Percentiles rank a stretch among this genome's conserved stretches.
Evolutionary conservation across 1,284 basidiomycete species (phyloP).

Genomic region (Ustilago xerochloae): DNA sequence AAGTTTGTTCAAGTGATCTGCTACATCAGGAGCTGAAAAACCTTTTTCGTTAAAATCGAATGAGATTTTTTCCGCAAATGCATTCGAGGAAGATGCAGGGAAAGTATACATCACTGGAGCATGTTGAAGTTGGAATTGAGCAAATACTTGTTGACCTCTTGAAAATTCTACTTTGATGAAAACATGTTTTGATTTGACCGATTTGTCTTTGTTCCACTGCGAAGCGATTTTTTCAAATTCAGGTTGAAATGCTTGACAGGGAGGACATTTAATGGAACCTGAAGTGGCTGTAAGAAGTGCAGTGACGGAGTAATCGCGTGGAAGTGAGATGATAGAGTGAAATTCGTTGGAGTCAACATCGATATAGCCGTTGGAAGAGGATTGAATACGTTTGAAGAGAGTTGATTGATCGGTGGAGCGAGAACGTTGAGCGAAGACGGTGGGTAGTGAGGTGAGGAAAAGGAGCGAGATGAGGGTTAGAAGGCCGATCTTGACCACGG

Average conservation of each 20-base stretch:
- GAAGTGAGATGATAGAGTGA: slow-evolving; percentile 7
- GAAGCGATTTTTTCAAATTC: slow-evolving; percentile 51
- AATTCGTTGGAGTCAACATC: slow-evolving; percentile 40
- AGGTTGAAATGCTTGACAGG: slow-evolving; percentile 56
- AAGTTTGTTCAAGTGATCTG: slow-evolving; percentile 33
- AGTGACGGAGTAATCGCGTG: slow-evolving; percentile 49
- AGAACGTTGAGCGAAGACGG: slow-evolving; percentile 8
- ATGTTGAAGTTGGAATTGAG: slow-evolving; percentile 53
- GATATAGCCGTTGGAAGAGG: slow-evolving; percentile 25
- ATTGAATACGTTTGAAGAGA: slow-evolving; percentile 32
- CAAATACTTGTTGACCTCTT: slow-evolving; percentile 45
- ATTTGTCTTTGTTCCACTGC: slow-evolving; percentile 44
- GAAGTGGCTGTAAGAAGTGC: slow-evolving; percentile 53
- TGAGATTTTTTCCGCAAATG: slow-evolving; percentile 25
- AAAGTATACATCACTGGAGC: slow-evolving; percentile 57
- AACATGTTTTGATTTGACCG: slow-evolving; percentile 42
- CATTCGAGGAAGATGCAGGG: slow-evolving; percentile 34
- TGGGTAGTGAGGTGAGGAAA: slow-evolving; percentile 8
- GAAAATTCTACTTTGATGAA: slow-evolving; percentile 58
- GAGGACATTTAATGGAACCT: slow-evolving; percentile 50
- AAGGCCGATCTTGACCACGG: slow-evolving; percentile 12
- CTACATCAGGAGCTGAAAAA: slow-evolving; percentile 45
- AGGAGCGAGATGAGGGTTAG: slow-evolving; percentile 22
- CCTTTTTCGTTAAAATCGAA: slow-evolving; percentile 58
- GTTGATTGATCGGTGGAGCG: slow-evolving; percentile 14